Conservation (phyloP, 495 filamentous ascomycete genomes). For the Daldinia vernicosa region DNA sequence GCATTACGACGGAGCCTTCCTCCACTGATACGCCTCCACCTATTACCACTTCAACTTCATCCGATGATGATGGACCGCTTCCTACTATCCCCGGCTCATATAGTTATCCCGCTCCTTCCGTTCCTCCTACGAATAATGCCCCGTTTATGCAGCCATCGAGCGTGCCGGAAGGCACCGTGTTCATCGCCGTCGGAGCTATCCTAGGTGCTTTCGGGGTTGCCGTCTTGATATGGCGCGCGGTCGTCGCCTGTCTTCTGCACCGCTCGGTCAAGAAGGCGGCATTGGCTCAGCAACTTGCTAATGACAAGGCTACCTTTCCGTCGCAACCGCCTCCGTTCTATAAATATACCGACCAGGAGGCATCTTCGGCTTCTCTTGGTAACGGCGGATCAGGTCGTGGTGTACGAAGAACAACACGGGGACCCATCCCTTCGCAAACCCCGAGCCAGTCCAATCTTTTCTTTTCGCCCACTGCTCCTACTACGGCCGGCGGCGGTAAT, state of each 20-base stretch:
- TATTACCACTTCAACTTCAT: conserved; percentile 42
- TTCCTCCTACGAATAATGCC: conserved; percentile 84
- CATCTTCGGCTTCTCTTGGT: conserved; percentile 68
- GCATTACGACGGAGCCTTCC: conserved; percentile 30
- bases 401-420: conserved; percentile 51
- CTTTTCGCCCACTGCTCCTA: conserved; percentile 87
- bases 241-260: conserved; percentile 92
- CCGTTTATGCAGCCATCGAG: conserved; percentile 96
- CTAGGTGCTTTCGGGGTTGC: conserved; percentile 82
- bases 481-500: conserved; percentile 58
- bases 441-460: conserved; percentile 74
- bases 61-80: conserved; percentile 42
- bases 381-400: conserved; percentile 55
- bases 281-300: conserved; percentile 69
- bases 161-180: conserved; percentile 92
- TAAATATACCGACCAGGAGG: conserved; percentile 64
- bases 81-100: conserved; percentile 57
- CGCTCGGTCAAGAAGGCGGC: conserved; percentile 86
- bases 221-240: conserved; percentile 85
- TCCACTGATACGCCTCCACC: conserved; percentile 41
- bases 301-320: conserved; percentile 67
- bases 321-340: conserved; percentile 63
- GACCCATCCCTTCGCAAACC: conserved; percentile 55
- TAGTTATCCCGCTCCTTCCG: conserved; percentile 68
- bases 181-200: conserved; percentile 90